Base-by-base conservation (phyloP, 805 yeast genomes). In the Yarrowia hollandica region DNA sequence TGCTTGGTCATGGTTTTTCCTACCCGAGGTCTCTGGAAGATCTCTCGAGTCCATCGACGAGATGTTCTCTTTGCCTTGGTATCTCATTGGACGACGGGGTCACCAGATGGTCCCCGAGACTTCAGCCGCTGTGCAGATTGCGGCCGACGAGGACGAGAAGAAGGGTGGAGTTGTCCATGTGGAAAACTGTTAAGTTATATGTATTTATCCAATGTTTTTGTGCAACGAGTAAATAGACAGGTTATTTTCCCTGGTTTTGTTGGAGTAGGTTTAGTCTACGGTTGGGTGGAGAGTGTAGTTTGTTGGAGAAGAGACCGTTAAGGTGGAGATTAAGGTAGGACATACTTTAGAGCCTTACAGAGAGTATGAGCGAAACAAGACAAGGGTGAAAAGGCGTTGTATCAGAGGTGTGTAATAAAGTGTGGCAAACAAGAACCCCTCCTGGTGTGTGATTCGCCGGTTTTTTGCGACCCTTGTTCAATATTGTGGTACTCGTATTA, bases 31-130 rank as follows among this genome's bases (percentile, higher is more conserved):
- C 23, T 62, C 77, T 10, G 82, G 82, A n/a, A 71, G 80, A 62
- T 72, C 79, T 26, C 74, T 80, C 69, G 83, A 80, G 66, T 69
- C 75, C 60, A 77, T 80, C 79, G 82, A 79, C 62, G 80, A 76
- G 57, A 66, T 79, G 41, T 80, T 80, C 72, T 72, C 68, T 65
- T 72, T 79, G 64, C 85, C 84, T 57, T 82, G 85, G 85, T 79
- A 80, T 67, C 64, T 79, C 56, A 73, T 82, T 63, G 85, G 85
- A 44, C 74, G 55, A 22, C 38, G 39, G 30, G 55, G 55, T 28
- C 55, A 48, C 30, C 26, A 22, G 28, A 31, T 48, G 55, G 55
- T 48, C 2, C 55, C 55, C 38, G 55, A 48, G 39, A 48, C 38
- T 6, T 33, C 55, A 5, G 55, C 55, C 3, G 39, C 39, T 2